Base-by-base conservation (phyloP, 2,329 filamentous ascomycete genomes). In the Golovinomyces cichoracearum region DNA sequence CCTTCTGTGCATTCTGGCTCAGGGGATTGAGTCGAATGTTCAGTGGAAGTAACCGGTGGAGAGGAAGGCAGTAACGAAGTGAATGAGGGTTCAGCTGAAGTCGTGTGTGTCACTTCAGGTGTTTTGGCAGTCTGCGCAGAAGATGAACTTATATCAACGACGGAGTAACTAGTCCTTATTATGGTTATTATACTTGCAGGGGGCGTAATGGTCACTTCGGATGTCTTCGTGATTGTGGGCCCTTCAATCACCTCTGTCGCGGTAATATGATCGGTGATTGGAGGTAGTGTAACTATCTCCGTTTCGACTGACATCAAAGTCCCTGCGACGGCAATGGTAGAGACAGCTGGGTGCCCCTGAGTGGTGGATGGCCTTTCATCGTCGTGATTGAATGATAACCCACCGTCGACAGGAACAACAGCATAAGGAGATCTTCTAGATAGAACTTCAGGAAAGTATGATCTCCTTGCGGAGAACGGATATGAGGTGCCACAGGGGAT, bases 361-460 rank as follows among this genome's bases (percentile, higher is more conserved):
- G 45, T 21, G 6, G 27, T 15, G 9, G n/a, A 17, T 13, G 23
- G 25, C 12, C 12, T 33, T n/a, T 49, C 51, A 9, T 13, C 17
- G 3, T 7, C 15, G 7, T 9, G 9, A 3, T 22, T n/a, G 25
- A 52, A 48, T n/a, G 52, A 48, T 25, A 56, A 49, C 19, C 57
- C 58, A 23, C 60, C 60, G 55, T 62, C 59, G n/a, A 62, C 60
- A 31, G 58, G 49, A 13, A 62, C 59, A 45, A 62, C 59, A 9
- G 60, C 61, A 49, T 62, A 62, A 17, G 54, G 54, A 53, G 57
- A 57, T 45, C 57, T 54, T 47, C 49, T 50, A 33, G 51, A 46
- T 15, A 58, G 33, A 37, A 50, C 42, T 17, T 54, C 50, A 1
- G 52, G 33, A 5, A 42, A 42, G 15, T 49, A 41, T n/a, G 41